Conservation (phyloP, 805 yeast genomes). For the Spathaspora arborariae region DNA sequence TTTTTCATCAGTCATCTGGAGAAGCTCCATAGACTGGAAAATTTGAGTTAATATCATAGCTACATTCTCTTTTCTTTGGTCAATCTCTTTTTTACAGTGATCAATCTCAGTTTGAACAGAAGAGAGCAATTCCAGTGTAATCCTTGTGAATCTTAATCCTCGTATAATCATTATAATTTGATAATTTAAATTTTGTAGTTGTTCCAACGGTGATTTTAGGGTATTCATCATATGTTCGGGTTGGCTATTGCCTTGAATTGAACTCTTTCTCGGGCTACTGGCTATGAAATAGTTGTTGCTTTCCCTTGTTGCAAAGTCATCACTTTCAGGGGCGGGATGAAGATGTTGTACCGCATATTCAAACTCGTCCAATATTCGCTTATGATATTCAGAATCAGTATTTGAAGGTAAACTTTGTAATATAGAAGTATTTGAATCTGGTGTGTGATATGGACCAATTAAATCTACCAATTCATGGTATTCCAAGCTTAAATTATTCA, state of each 20-base stretch:
- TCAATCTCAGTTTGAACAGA: constrained; percentile 23
- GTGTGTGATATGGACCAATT: constrained; percentile 19
- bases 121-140: constrained; percentile 26
- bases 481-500: constrained; percentile 22
- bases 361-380: constrained; percentile 27
- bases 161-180: constrained; percentile 33
- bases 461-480: constrained; percentile 27
- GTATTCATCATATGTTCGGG: constrained; percentile 5
- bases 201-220: constrained; percentile 17
- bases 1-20: constrained; percentile 32
- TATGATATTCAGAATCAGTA: constrained; percentile 29
- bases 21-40: constrained; percentile 20
- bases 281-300: constrained; percentile 19
- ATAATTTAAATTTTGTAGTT: constrained; percentile 35
- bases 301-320: background rate
- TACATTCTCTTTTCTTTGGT: constrained; percentile 20
- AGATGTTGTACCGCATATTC: constrained; percentile 21
- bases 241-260: constrained; percentile 11
- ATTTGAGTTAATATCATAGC: constrained; percentile 20
- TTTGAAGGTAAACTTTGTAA: constrained; percentile 23
- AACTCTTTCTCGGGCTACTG: constrained; percentile 26
- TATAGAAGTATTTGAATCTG: constrained; percentile 12
- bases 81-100: constrained; percentile 22
- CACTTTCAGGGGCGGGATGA: constrained; percentile 7
- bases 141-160: constrained; percentile 31